These are phyloP conservation scores for Rhexocercosporidium sp. DNA, from an alignment of 2,329 filamentous ascomycete genomes.

Conservation along the genomic window DNA sequence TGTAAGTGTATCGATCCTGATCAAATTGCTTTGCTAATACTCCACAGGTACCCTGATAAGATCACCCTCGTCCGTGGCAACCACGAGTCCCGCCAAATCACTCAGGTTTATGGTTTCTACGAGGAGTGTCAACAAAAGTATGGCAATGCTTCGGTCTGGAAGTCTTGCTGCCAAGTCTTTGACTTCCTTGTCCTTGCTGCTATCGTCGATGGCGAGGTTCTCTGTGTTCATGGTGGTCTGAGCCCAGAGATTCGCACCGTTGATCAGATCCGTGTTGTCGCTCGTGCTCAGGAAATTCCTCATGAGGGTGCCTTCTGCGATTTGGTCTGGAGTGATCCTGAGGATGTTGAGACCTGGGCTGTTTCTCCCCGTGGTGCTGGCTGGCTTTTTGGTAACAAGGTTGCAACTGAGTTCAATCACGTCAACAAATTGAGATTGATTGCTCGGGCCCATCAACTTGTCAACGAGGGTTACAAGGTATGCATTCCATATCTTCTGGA, in stretches of 20 bases:
- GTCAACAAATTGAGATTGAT: conserved; percentile 76
- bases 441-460: conserved; percentile 74
- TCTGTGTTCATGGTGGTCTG: conserved; percentile 75
- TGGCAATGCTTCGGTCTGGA: conserved; percentile 79
- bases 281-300: conserved; percentile 76
- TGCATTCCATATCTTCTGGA: conserved; percentile 15
- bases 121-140: conserved; percentile 80
- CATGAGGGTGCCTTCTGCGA: conserved; percentile 81
- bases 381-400: conserved; percentile 61
- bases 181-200: conserved; percentile 77
- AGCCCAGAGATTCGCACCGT: conserved; percentile 76
- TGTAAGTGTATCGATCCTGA: conserved; percentile 50
- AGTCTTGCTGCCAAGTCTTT: conserved; percentile 79
- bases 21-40: conserved; percentile 25
- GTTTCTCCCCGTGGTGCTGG: conserved; percentile 72
- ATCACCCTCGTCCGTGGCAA: conserved; percentile 77
- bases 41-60: conserved; percentile 67
- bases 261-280: conserved; percentile 76
- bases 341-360: conserved; percentile 73
- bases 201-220: conserved; percentile 74
- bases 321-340: conserved; percentile 77
- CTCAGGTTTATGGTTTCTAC: conserved; percentile 80
- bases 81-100: conserved; percentile 79
- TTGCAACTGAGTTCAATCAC: conserved; percentile 78
- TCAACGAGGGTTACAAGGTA: conserved; percentile 78